A percentile compares a stretch with the other conserved stretches of the same genome.
phyloP scores from a whole-genome alignment of 108 stramenopile genomes.

The Skeletonema marinoi region DNA sequence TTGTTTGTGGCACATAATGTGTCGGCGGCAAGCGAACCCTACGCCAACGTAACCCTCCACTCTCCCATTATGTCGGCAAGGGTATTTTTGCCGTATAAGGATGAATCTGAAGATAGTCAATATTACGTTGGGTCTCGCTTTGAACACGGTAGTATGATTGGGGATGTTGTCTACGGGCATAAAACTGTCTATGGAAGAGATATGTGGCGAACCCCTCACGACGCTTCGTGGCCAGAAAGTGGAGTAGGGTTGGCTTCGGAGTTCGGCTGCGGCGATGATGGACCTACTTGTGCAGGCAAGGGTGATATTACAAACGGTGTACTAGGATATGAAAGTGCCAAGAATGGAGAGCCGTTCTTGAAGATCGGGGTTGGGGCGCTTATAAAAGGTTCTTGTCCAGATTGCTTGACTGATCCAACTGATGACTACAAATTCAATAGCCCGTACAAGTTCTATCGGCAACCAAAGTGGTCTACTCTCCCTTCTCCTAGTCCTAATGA shows the following conservation, averaged over 20 bases:
- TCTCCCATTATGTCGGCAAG: slow-evolving; percentile 49
- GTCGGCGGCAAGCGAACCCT: slow-evolving; percentile 10
- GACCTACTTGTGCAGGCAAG: slow-evolving; percentile 60
- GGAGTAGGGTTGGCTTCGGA: slow-evolving; percentile 82
- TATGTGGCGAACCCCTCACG: slow-evolving; percentile 73
- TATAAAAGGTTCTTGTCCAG: slow-evolving; percentile 74
- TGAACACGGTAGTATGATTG: slow-evolving; percentile 83
- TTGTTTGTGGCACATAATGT: neutral
- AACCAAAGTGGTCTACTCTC: slow-evolving; percentile 58
- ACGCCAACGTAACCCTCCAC: slow-evolving; percentile 57
- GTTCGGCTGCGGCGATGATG: slow-evolving; percentile 85
- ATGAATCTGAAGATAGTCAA: slow-evolving; percentile 29
- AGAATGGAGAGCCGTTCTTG: slow-evolving; percentile 58
- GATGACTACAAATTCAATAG: slow-evolving; percentile 82
- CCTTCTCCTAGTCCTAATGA: slow-evolving; percentile 23
- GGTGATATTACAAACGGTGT: slow-evolving; percentile 82
- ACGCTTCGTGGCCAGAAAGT: slow-evolving; percentile 80
- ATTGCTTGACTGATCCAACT: slow-evolving; percentile 53
- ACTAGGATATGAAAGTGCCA: slow-evolving; percentile 74
- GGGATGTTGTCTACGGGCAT: slow-evolving; percentile 49
- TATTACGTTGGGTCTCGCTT: slow-evolving; percentile 73
- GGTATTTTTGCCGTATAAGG: slow-evolving; percentile 55
- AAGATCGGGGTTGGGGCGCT: slow-evolving; percentile 58
- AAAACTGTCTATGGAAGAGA: slow-evolving; percentile 59
- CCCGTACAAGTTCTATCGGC: slow-evolving; percentile 66